These are phyloP conservation scores for Trichophyton mentagrophytes DNA, from an alignment of 2,329 filamentous ascomycete species.

Conservation along the genomic window DNA sequence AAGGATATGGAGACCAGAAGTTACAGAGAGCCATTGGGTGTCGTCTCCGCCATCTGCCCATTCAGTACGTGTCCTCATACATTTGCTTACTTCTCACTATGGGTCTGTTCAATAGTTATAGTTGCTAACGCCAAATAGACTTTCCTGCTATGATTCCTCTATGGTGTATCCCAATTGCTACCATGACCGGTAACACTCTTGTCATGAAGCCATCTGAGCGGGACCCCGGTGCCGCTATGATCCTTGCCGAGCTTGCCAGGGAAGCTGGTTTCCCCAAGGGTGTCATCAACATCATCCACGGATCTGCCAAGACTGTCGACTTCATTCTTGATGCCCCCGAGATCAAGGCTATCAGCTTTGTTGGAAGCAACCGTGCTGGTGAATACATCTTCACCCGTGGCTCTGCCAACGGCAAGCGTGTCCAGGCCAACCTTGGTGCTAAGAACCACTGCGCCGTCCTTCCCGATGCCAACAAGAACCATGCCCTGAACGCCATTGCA, in stretches of 20 bases:
- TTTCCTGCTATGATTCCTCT: conserved; percentile 61
- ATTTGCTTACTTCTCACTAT: neutral
- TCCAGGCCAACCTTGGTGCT: conserved; percentile 56
- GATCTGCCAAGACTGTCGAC: conserved; percentile 51
- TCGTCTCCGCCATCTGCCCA: conserved; percentile 37
- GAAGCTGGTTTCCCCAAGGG: conserved; percentile 54
- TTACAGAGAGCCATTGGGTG: conserved; percentile 52
- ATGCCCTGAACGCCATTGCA: conserved; percentile 51
- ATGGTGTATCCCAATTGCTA: conserved; percentile 53
- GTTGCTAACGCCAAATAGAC: conserved; percentile 29
- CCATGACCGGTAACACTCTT: conserved; percentile 51
- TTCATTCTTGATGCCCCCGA: conserved; percentile 56
- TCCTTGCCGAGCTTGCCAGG: conserved; percentile 50
- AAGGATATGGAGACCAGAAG: conserved; percentile 57
- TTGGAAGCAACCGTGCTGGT: conserved; percentile 55
- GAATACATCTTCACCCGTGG: conserved; percentile 56
- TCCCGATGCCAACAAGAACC: conserved; percentile 58
- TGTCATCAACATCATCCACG: conserved; percentile 56
- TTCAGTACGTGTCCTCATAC: conserved; percentile 12
- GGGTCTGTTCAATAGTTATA: no score
- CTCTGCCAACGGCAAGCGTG: conserved; percentile 58
- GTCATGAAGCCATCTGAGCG: conserved; percentile 56
- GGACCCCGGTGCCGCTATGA: conserved; percentile 53
- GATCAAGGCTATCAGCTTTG: conserved; percentile 58
- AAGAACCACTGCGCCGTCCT: conserved; percentile 59